A percentile compares a stretch with the other conserved stretches of the same genome.
Conservation (phyloP, 345 rosid genomes). For the Arabidopsis arenosa region DNA sequence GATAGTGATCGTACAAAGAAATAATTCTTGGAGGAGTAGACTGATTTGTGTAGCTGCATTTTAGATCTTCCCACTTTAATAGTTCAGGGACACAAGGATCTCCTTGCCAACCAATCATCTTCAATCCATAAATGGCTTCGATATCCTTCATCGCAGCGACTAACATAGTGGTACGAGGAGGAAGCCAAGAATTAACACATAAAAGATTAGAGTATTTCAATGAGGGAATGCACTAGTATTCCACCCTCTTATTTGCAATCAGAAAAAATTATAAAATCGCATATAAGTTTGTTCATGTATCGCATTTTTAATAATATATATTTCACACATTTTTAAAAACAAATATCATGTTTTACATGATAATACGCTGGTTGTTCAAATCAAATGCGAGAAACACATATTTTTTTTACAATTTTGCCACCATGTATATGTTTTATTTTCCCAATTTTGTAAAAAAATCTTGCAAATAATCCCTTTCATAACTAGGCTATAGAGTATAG, state of each 20-base stretch:
- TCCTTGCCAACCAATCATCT: constrained; percentile 56
- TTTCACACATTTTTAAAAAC: background rate
- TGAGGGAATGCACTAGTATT: too few relatives aligned
- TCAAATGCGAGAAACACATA: background rate
- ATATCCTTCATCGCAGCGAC: constrained; percentile 38
- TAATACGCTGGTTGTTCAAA: background rate
- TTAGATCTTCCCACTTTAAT: constrained; percentile 48
- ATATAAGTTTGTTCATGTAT: background rate
- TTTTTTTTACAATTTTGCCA: background rate
- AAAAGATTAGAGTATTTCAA: too few relatives aligned
- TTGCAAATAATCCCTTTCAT: background rate
- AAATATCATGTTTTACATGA: background rate
- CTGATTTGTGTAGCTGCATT: constrained; percentile 45
- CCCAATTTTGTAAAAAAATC: background rate
- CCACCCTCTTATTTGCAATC: background rate
- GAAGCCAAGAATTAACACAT: too few relatives aligned
- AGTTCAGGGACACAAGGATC: constrained; percentile 51
- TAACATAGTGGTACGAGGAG: background rate
- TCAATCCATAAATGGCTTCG: constrained; percentile 45
- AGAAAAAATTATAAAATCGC: too few relatives aligned
- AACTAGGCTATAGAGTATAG: background rate
- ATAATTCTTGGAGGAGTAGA: constrained; percentile 45
- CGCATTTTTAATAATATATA: background rate
- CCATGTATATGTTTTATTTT: too few relatives aligned
- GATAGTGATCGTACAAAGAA: constrained; percentile 46